Evolutionary conservation across 768 basidiomycete species (phyloP).

Genomic region (Lactarius trivialis): DNA sequence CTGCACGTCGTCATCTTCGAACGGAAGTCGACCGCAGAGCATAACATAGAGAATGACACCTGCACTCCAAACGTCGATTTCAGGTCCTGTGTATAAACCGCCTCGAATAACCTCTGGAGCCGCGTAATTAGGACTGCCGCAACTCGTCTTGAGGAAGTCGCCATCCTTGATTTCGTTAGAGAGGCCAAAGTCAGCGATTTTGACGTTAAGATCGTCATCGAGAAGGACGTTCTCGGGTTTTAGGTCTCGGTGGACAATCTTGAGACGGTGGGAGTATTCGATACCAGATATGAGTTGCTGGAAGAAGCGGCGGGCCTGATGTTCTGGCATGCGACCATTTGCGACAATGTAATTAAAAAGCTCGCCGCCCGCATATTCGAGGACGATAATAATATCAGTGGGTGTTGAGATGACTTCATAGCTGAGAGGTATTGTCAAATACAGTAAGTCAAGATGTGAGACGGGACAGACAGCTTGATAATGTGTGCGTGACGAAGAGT

Average conservation of each 20-base stretch:
- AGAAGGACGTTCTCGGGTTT: constrained; percentile 95
- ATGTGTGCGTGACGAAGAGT: constrained; percentile 93
- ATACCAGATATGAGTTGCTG: constrained; percentile 98
- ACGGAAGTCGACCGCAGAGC: constrained; percentile 90
- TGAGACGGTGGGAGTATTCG: constrained; percentile 92
- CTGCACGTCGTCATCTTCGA: constrained; percentile 96
- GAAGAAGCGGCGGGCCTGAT: constrained; percentile 87
- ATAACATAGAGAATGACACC: constrained; percentile 99
- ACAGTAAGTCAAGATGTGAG: constrained; percentile 15
- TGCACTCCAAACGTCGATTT: constrained; percentile 98
- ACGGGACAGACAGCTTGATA: constrained; percentile 77
- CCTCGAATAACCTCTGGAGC: constrained; percentile 97
- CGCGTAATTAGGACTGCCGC: constrained; percentile 97
- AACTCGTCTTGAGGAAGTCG: constrained; percentile 94
- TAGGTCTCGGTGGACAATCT: constrained; percentile 96
- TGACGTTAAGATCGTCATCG: constrained; percentile 82
- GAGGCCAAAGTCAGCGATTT: constrained; percentile 98
- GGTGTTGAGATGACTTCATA: constrained; percentile 90
- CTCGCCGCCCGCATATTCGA: constrained; percentile 94
- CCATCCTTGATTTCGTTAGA: constrained; percentile 96
- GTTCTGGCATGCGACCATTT: constrained; percentile 87
- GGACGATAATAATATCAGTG: constrained; percentile 95
- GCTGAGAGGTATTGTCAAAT: constrained; percentile 30
- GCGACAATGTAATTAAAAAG: constrained; percentile 97
- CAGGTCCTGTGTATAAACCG: constrained; percentile 91